phyloP scores from a whole-genome alignment of 805 yeast genomes.

The Candida maltosa region DNA sequence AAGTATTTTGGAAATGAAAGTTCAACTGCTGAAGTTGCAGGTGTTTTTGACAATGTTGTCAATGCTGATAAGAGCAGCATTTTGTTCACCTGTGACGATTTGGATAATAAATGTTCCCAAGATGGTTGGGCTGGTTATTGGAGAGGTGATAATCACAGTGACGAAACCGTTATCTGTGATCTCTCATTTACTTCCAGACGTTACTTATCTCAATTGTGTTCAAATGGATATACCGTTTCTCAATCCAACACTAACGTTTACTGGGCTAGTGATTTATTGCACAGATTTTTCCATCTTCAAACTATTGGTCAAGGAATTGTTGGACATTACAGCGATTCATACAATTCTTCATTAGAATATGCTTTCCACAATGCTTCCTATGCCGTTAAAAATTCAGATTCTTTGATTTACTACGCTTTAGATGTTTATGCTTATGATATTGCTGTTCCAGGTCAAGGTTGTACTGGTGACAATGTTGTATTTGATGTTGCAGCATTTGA shows the following conservation, averaged over 20 bases:
- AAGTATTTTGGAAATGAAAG: conserved; percentile 37
- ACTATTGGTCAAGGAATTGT: conserved; percentile 29
- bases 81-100: conserved; percentile 38
- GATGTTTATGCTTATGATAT: conserved; percentile 18
- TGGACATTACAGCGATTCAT: conserved; percentile 34
- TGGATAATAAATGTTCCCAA: conserved; percentile 31
- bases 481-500: background rate
- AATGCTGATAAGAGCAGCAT: conserved; percentile 29
- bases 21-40: conserved; percentile 32
- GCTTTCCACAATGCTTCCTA: conserved; percentile 32
- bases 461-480: conserved; percentile 10
- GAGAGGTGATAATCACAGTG: conserved; percentile 29
- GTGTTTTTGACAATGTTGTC: conserved; percentile 28
- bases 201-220: conserved; percentile 29
- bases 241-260: conserved; percentile 18
- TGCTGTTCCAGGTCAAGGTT: conserved; percentile 17
- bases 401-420: conserved; percentile 12
- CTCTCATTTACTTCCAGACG: conserved; percentile 28
- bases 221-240: conserved; percentile 27
- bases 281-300: conserved; percentile 35
- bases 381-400: conserved; percentile 33
- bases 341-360: conserved; percentile 28
- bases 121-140: conserved; percentile 39
- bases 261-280: conserved; percentile 37
- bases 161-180: conserved; percentile 41